Evolutionary conservation across 192 early-diverging fungal genomes (phyloP).

Genomic region (Coemansia sp.): DNA sequence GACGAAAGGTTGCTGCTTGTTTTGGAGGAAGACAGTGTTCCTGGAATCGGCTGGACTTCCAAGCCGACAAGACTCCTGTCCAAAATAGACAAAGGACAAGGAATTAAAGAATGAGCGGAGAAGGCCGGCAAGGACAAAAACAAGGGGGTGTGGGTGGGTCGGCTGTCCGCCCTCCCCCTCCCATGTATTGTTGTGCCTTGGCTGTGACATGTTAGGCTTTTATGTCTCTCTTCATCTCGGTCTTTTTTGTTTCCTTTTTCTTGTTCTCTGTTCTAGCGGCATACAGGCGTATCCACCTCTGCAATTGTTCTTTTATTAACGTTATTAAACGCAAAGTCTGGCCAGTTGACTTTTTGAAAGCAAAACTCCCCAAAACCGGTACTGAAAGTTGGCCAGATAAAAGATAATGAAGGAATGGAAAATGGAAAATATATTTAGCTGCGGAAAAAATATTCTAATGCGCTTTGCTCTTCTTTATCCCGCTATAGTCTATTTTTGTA

Average conservation of each 20-base stretch:
- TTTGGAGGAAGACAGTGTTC: slow-evolving; percentile 2
- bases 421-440: background rate
- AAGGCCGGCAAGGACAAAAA: slow-evolving; percentile 5
- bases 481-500: background rate
- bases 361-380: background rate
- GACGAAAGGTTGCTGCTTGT: background rate
- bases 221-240: background rate
- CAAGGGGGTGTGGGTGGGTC: background rate
- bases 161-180: background rate
- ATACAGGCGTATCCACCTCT: too few relatives aligned
- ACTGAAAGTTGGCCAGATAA: background rate
- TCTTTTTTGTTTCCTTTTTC: background rate
- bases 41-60: slow-evolving; percentile 8
- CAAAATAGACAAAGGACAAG: background rate
- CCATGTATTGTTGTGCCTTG: background rate
- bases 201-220: background rate
- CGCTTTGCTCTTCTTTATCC: background rate
- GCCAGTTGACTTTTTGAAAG: too few relatives aligned
- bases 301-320: too few relatives aligned
- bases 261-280: background rate
- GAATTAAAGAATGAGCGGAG: background rate
- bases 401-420: background rate
- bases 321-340: too few relatives aligned
- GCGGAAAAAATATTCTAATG: background rate
- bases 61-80: background rate